Base-by-base conservation (phyloP, 768 basidiomycete genomes). In the Agaricus sinodeliciosus region DNA sequence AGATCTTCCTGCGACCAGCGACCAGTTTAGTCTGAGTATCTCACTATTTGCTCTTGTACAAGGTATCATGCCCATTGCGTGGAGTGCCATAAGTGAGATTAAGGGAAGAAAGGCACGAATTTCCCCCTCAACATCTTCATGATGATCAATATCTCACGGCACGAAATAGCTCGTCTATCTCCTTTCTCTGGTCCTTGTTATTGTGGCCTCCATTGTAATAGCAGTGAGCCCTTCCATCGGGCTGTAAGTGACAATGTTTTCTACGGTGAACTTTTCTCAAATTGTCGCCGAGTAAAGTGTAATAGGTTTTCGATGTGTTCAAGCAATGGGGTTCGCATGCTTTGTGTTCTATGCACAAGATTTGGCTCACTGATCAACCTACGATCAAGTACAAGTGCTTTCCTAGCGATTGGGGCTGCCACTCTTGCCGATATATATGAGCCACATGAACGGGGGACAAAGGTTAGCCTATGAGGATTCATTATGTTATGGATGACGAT, bases 351-450 rank as follows among this genome's bases (percentile, higher is more conserved):
- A 16, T n/a, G 7, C 15, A 39, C 8, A 39, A 39, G 15, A 39
- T 7, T 12, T 31, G 31, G 11, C 7, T 31, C 31, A 31, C 37
- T 16, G 15, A 39, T 39, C 9, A 6, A 16, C 37, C 16, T 6
- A 13, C 12, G 2, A 39, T 39, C 12, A 16, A 39, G 16, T 12
- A n/a, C 51, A 7, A 77, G 80, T 43, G 82, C 83, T 11, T 80
- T 82, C 12, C 72, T 87, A 41, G 64, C 82, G 1, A 79, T 89
- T 48, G 89, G 87, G 7, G 85, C 84, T 0, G 87, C 82, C 12
- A 87, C 86, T 5, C 67, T 90, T 4, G 85, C 85, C 0, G 87
- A 88, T 61, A 80, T 89, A 3, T 88, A 78, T 59, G 84, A 86
- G 35, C 76, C 81, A 0, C 69, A 72, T 11, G 81, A 87, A 58